phyloP scores from a whole-genome alignment of 345 rosid genomes.

The Acer campestre region DNA sequence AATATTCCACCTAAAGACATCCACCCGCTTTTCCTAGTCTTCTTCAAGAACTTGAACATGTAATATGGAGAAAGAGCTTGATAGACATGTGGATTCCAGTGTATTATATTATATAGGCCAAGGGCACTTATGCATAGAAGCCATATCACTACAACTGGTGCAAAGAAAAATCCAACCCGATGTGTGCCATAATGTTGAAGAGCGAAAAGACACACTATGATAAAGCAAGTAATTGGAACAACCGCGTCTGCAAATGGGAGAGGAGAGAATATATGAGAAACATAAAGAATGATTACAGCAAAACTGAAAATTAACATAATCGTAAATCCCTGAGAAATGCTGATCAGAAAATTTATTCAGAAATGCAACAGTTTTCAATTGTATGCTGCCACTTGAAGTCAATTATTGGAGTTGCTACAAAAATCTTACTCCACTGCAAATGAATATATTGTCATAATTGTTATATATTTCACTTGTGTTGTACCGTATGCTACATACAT shows the following conservation, averaged over 20 bases:
- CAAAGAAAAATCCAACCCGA: slow-evolving; percentile 86
- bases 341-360: no score
- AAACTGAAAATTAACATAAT: neutral
- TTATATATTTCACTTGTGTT: neutral
- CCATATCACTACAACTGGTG: slow-evolving; percentile 87
- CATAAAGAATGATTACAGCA: slow-evolving; percentile 19
- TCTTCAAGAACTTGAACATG: slow-evolving; percentile 97
- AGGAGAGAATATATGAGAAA: slow-evolving; percentile 11
- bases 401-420: neutral
- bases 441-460: no score
- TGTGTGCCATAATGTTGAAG: slow-evolving; percentile 99
- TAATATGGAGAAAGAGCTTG: slow-evolving; percentile 93
- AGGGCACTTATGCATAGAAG: slow-evolving; percentile 86
- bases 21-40: slow-evolving; percentile 94
- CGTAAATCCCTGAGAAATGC: neutral
- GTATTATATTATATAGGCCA: slow-evolving; percentile 84
- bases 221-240: slow-evolving; percentile 94
- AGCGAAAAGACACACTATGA: slow-evolving; percentile 89
- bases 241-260: slow-evolving; percentile 74
- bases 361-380: no score
- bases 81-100: slow-evolving; percentile 86
- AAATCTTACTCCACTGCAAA: neutral
- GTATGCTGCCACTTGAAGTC: no score
- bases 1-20: slow-evolving; percentile 98
- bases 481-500: neutral